Evolutionary conservation across 2,329 filamentous ascomycete species (phyloP).

Genomic region (Monosporascus sp.): DNA sequence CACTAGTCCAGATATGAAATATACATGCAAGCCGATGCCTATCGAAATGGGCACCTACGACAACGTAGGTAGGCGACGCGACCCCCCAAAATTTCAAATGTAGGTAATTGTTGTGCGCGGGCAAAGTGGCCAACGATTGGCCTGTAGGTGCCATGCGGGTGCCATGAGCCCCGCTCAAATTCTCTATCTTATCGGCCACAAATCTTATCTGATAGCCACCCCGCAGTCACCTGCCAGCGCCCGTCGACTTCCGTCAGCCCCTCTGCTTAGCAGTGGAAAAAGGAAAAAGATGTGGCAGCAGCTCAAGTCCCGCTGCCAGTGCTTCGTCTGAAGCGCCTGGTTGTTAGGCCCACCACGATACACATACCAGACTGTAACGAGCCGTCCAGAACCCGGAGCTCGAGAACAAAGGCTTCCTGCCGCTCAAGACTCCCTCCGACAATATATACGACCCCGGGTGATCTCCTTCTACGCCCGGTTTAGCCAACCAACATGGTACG

Average conservation of each 20-base stretch:
- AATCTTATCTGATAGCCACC: neutral
- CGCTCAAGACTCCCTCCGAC: neutral
- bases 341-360: too few relatives aligned
- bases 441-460: neutral
- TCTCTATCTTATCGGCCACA: neutral
- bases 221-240: too few relatives aligned
- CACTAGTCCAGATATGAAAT: too few relatives aligned
- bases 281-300: too few relatives aligned
- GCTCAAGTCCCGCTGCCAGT: neutral
- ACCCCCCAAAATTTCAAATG: too few relatives aligned
- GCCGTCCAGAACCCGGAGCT: neutral
- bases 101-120: neutral
- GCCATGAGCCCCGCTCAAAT: neutral
- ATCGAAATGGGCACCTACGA: too few relatives aligned
- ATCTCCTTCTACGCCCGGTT: neutral
- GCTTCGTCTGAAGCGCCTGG: neutral
- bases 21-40: too few relatives aligned
- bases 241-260: too few relatives aligned
- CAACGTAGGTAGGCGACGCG: too few relatives aligned
- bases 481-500: neutral
- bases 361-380: neutral
- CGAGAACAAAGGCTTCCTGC: neutral
- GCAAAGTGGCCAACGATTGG: neutral
- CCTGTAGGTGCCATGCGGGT: neutral
- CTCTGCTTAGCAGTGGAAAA: too few relatives aligned